These are phyloP conservation scores for Atkinsonella hypoxylon DNA, from an alignment of 2,329 filamentous ascomycete species.

Conservation along the genomic window DNA sequence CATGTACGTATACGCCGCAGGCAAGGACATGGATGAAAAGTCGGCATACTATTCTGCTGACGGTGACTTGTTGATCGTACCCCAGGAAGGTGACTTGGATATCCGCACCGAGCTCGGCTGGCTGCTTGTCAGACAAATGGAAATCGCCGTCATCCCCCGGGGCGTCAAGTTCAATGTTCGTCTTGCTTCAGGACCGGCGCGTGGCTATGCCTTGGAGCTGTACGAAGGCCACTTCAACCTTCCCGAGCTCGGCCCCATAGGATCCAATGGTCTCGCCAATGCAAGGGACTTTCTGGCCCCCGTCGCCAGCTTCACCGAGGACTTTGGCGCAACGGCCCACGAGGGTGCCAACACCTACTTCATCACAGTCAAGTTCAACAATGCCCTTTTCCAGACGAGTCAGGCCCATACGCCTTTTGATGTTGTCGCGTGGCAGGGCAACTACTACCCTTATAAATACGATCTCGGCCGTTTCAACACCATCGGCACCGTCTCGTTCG, in stretches of 20 bases:
- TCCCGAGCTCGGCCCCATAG: slow-evolving; percentile 62
- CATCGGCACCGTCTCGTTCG: slow-evolving; percentile 59
- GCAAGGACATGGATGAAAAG: slow-evolving; percentile 61
- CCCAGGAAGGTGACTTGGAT: slow-evolving; percentile 62
- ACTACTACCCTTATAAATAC: slow-evolving; percentile 73
- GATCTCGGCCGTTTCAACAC: slow-evolving; percentile 67
- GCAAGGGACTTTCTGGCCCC: slow-evolving; percentile 65
- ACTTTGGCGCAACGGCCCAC: slow-evolving; percentile 27
- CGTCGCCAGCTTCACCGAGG: slow-evolving; percentile 55
- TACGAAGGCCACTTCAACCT: slow-evolving; percentile 62
- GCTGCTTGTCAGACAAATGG: slow-evolving; percentile 63
- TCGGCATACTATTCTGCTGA: slow-evolving; percentile 77
- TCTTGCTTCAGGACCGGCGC: slow-evolving; percentile 47
- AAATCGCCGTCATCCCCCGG: slow-evolving; percentile 65
- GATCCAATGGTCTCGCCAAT: slow-evolving; percentile 64
- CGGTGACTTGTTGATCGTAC: slow-evolving; percentile 65
- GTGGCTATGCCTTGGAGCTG: slow-evolving; percentile 66
- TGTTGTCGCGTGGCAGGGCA: slow-evolving; percentile 71
- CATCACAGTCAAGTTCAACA: slow-evolving; percentile 52
- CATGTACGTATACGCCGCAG: slow-evolving; percentile 70
- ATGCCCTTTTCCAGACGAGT: slow-evolving; percentile 48
- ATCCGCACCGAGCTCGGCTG: slow-evolving; percentile 68
- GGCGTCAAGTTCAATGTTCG: slow-evolving; percentile 62
- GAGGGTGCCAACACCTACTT: slow-evolving; percentile 23
- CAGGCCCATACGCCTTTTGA: slow-evolving; percentile 69